Conservation (phyloP, 306 rosid species). For the Cucurbita maxima region DNA sequence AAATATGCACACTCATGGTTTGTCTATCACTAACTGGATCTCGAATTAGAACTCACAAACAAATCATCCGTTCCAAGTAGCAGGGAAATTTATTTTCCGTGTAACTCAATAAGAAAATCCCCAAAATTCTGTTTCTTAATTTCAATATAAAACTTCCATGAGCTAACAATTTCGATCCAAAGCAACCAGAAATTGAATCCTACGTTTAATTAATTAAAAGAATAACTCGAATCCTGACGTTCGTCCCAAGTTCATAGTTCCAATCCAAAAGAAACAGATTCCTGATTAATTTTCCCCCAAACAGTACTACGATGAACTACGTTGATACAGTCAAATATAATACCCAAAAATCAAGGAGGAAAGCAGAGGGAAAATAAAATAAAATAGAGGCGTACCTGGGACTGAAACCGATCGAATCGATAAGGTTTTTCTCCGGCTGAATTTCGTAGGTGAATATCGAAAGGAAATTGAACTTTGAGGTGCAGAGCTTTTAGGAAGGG, state of each 20-base stretch:
- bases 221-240: neutral
- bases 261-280: neutral
- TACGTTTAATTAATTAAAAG: neutral
- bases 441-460: constrained; percentile 18
- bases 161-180: neutral
- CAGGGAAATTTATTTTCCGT: neutral
- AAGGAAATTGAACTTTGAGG: constrained; percentile 28
- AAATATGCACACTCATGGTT: neutral
- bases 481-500: constrained; percentile 5
- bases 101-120: neutral
- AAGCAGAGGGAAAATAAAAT: neutral
- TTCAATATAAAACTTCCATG: neutral
- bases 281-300: neutral
- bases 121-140: neutral
- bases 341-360: neutral
- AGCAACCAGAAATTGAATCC: neutral
- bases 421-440: constrained; percentile 27
- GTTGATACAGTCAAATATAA: neutral
- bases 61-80: neutral
- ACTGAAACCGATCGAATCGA: constrained; percentile 59
- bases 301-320: neutral
- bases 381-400: constrained; percentile 26
- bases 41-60: neutral
- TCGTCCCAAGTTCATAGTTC: neutral
- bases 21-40: neutral